phyloP scores from a whole-genome alignment of 768 basidiomycete genomes.

The Leucocoprinus birnbaumii region DNA sequence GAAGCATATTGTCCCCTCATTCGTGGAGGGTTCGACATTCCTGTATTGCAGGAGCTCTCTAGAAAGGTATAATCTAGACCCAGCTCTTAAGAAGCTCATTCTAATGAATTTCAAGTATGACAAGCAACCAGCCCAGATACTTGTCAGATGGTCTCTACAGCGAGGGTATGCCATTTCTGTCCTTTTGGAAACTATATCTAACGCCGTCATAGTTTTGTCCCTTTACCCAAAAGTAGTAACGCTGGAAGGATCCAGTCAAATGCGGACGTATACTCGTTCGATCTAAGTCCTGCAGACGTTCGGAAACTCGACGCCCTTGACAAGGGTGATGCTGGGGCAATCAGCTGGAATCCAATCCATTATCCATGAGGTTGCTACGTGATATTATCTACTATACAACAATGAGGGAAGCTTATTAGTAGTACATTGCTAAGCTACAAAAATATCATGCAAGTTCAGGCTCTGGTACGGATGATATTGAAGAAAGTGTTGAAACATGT shows the following conservation, averaged over 20 bases:
- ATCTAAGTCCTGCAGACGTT: conserved; percentile 65
- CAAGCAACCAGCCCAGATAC: conserved; percentile 72
- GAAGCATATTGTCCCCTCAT: conserved; percentile 79
- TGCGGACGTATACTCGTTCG: conserved; percentile 72
- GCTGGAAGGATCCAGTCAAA: conserved; percentile 73
- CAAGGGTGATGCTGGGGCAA: conserved; percentile 64
- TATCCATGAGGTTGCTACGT: conserved; percentile 28
- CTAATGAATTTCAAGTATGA: conserved; percentile 35
- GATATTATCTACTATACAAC: too few species aligned
- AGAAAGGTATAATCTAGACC: conserved; percentile 45
- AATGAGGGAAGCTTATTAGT: too few species aligned
- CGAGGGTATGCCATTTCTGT: conserved; percentile 50
- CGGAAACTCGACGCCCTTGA: conserved; percentile 64
- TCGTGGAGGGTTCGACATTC: conserved; percentile 54
- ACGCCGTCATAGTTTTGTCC: conserved; percentile 55
- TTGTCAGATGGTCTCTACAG: conserved; percentile 91
- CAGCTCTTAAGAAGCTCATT: not conserved
- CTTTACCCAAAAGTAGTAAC: conserved; percentile 80
- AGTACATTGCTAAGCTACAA: not conserved
- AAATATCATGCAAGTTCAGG: conserved; percentile 12
- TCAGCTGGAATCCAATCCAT: conserved; percentile 86
- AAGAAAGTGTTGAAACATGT: too few species aligned
- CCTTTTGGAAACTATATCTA: not conserved
- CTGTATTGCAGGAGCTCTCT: conserved; percentile 49
- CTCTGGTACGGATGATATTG: not conserved